Conservation (phyloP, 805 yeast genomes). For the Kluyveromyces lactis region DNA sequence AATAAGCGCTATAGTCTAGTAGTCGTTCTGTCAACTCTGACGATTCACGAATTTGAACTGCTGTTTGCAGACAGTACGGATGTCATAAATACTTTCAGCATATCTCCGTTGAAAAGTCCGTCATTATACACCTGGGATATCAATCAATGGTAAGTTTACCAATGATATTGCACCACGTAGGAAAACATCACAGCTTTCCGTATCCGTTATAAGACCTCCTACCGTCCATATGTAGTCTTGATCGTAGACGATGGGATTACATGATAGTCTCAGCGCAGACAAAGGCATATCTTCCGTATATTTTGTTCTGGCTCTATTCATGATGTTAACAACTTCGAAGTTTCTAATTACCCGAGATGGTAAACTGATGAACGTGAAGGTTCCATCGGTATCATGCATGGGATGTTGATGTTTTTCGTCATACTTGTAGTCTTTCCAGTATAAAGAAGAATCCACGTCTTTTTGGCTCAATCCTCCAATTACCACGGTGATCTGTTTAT, state of each 20-base stretch:
- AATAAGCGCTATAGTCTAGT: no score
- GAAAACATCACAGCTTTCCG: slow-evolving; percentile 10
- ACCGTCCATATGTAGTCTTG: slow-evolving; percentile 11
- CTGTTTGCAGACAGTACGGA: no score
- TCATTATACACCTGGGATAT: slow-evolving; percentile 9
- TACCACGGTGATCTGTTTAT: slow-evolving; percentile 17
- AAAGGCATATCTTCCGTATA: background rate
- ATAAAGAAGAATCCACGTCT: slow-evolving; percentile 15
- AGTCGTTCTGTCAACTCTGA: no score
- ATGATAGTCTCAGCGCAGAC: background rate
- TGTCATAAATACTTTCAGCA: no score
- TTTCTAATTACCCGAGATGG: background rate
- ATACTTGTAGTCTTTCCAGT: background rate
- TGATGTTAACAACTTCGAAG: background rate
- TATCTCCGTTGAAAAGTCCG: no score
- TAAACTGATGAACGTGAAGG: slow-evolving; percentile 3
- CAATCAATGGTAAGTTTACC: slow-evolving; percentile 22
- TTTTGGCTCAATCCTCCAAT: slow-evolving; percentile 23
- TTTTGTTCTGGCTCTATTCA: background rate
- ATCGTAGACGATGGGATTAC: slow-evolving; percentile 1
- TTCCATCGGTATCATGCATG: background rate
- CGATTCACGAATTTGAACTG: no score
- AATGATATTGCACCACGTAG: slow-evolving; percentile 25
- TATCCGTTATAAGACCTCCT: slow-evolving; percentile 21
- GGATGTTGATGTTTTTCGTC: background rate